Conservation (phyloP, 2,329 filamentous ascomycete genomes). For the Ophiocordyceps camponoti-leonardi region DNA sequence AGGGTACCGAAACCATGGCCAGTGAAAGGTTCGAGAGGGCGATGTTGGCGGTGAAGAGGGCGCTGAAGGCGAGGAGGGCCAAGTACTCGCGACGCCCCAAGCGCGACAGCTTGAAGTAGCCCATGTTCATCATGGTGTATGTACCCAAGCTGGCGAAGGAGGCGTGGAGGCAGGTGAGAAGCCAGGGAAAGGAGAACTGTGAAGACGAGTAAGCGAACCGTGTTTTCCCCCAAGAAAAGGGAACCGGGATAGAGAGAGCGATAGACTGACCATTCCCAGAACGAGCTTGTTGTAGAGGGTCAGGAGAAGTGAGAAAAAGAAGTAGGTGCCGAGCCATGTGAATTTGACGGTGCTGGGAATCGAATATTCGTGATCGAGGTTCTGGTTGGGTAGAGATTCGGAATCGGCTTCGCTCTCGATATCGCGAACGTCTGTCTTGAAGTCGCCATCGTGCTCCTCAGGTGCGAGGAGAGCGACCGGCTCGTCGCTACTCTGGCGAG, state of each 20-base stretch:
- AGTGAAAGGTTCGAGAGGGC: slow-evolving; percentile 48
- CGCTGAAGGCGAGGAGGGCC: slow-evolving; percentile 38
- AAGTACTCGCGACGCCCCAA: slow-evolving; percentile 35
- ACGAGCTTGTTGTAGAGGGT: slow-evolving; percentile 44
- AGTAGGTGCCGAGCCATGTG: slow-evolving; percentile 32
- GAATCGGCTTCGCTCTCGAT: slow-evolving; percentile 14
- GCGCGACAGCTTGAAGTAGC: slow-evolving; percentile 33
- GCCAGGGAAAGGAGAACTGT: slow-evolving; percentile 42
- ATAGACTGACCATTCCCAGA: slow-evolving; percentile 26
- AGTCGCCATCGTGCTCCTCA: slow-evolving; percentile 14
- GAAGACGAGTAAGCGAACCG: neutral
- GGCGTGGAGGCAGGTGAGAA: slow-evolving; percentile 40
- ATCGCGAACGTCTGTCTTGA: slow-evolving; percentile 12
- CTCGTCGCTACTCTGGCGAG: slow-evolving; percentile 14
- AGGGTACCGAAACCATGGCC: slow-evolving; percentile 44
- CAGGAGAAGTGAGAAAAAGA: slow-evolving; percentile 27
- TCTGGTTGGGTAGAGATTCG: slow-evolving; percentile 13
- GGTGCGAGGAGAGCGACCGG: slow-evolving; percentile 13
- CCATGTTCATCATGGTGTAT: slow-evolving; percentile 29
- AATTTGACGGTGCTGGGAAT: slow-evolving; percentile 28
- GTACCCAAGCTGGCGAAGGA: slow-evolving; percentile 40
- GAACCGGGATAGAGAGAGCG: neutral
- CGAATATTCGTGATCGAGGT: slow-evolving; percentile 26
- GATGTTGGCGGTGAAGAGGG: slow-evolving; percentile 46
- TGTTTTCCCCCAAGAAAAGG: neutral